Evolutionary conservation across 345 rosid genomes (phyloP).

Genomic region (Populus nigra): DNA sequence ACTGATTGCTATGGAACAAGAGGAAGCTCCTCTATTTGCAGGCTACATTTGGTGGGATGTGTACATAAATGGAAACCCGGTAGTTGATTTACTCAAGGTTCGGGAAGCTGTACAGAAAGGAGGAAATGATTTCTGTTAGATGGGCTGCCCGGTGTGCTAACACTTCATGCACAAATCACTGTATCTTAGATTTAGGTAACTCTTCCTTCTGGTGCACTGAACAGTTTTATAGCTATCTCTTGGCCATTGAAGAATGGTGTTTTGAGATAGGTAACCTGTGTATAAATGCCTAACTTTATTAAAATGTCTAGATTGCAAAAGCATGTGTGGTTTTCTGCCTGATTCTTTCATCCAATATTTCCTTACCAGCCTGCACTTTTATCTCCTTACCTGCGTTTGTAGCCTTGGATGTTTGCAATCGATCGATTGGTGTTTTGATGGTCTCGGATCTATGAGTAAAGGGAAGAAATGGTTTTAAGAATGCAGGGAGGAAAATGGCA

Average conservation of each 20-base stretch:
- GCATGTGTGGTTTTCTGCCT: background rate
- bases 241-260: background rate
- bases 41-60: slow-evolving; percentile 15
- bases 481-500: too few relatives aligned
- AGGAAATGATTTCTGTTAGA: slow-evolving; percentile 13
- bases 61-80: slow-evolving; percentile 16
- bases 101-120: slow-evolving; percentile 21
- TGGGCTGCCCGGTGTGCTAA: slow-evolving; percentile 9
- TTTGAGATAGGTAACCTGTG: background rate
- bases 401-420: too few relatives aligned
- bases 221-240: background rate
- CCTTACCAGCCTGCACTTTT: background rate
- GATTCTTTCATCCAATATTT: background rate
- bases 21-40: slow-evolving; percentile 23
- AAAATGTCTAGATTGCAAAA: background rate
- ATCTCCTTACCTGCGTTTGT: too few relatives aligned
- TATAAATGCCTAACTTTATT: background rate
- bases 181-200: slow-evolving; percentile 19
- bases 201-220: background rate
- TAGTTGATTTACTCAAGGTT: slow-evolving; percentile 11
- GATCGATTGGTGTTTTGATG: too few relatives aligned
- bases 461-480: too few relatives aligned
- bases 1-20: slow-evolving; percentile 28
- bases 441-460: too few relatives aligned
- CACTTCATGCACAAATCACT: slow-evolving; percentile 16